Base-by-base conservation (phyloP, 2,329 filamentous ascomycete species). In the Trichoderma cornu-damae region DNA sequence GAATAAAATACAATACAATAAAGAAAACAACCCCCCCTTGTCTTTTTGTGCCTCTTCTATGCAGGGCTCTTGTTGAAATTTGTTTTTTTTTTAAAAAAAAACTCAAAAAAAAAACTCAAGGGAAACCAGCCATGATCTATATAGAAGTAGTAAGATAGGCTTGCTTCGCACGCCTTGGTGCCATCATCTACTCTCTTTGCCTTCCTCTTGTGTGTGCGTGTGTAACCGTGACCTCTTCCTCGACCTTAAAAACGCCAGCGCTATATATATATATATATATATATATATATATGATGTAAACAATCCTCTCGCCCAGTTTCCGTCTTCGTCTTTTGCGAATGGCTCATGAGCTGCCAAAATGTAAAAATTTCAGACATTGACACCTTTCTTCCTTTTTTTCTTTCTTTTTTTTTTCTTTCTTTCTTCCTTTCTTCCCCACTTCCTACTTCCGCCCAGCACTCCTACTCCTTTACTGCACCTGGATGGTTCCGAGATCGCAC, bases 401-500 rank as follows among this genome's bases (percentile, higher is more conserved):
- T n/a, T n/a, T n/a, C n/a, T n/a, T 38, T 7, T 30, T 40, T 40
- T 5, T 11, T 40, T 16, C n/a, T 2, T 38, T 8, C 12, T n/a
- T 16, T n/a, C n/a, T 16, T 37, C 34, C 18, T 50, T 14, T 11
- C 9, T 12, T 26, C 40, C 35, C 5, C 16, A 18, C 18, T 40
- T 30, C 35, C 6, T 16, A 28, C 4, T 24, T 28, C n/a, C n/a
- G 24, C 14, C 9, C 32, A 48, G 4, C 6, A 1, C 7, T 14
- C 12, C 4, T 12, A 22, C 7, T 1, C 11, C n/a, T 28, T 40
- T 43, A 56, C 28, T 50, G 44, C n/a, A 40, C 57, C 46, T 65
- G 60, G 43, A 73, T 68, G 6, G 64, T 73, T 60, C 76, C 77
- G 48, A 76, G 74, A 35, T 86, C 80, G 65, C 86, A 89, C 86